Evolutionary conservation across 305 asterid species (phyloP), one percentile per base, ranked within the genome.

Genomic region (Fraxinus albicans): DNA sequence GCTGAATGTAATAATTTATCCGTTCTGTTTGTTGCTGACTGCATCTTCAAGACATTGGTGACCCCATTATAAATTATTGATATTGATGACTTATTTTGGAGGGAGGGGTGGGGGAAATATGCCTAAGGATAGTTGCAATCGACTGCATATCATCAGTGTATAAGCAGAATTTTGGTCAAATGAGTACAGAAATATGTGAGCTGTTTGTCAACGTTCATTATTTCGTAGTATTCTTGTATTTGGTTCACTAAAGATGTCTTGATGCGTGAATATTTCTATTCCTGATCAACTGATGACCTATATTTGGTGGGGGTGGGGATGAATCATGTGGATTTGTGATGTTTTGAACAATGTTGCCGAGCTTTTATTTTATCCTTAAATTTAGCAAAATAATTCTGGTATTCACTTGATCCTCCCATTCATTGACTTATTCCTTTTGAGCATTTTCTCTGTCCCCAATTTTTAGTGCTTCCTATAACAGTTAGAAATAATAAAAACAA

Each of bases 21-120:
- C 31, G 25, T 42, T 36, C 65, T 78, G 58, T 38, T 70, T 31
- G 27, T 50, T 29, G 27, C 47, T 8, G 47, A 63, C 27, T 77
- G 82, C 80, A 83, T 38, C 63, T 76, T 23, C 73, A 35, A 58
- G 81, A 21, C 80, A 7, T 69, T n/a, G 78, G 42, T 29, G 65
- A 77, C 12, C 33, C 47, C 8, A 0, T 77, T 44, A 27, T 35
- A 77, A 31, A 31, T 13, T 72, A 5, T 33, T 72, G 76, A 35
- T 31, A 38, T 72, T 13, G 76, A 72, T 72, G 7, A 13, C 25
- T 70, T 31, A 5, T 31, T 70, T 70, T 70, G 36, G 19, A 15
- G 40, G 40, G 21, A n/a, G 8, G 75, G 31, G 44, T 12, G 12
- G 65, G 3, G 65, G 23, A 47, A 50, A 17, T 50, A 50, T 55